A percentile compares a stretch with the other conserved stretches of the same genome.
Conservation (phyloP, 305 asterid genomes). For the Lippia alba region DNA sequence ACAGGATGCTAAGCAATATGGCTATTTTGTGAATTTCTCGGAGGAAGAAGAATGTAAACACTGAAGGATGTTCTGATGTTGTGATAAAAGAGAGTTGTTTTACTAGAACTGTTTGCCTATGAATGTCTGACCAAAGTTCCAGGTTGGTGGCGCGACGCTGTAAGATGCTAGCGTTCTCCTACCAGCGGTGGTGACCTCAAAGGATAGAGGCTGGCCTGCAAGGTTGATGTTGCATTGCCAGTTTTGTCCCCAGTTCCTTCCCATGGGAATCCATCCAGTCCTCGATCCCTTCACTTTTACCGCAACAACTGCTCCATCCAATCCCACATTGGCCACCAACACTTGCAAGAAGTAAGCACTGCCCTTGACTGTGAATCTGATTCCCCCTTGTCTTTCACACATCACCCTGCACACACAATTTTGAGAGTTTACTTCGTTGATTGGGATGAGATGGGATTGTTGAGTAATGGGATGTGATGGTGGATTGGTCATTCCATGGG, state of each 20-base stretch:
- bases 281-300: constrained; percentile 69
- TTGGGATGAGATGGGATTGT: too few species aligned
- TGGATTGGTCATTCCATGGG: too few species aligned
- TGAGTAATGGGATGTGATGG: too few species aligned
- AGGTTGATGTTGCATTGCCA: constrained; percentile 66
- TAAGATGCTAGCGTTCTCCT: constrained; percentile 55
- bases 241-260: constrained; percentile 73
- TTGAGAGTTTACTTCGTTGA: too few species aligned
- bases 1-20: constrained; percentile 57
- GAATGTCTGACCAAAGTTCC: constrained; percentile 67
- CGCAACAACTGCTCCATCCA: constrained; percentile 60
- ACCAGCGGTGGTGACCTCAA: constrained; percentile 58
- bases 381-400: constrained; percentile 67
- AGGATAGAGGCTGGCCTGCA: constrained; percentile 63
- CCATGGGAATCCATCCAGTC: constrained; percentile 75
- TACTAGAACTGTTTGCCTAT: constrained; percentile 62
- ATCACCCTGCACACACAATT: constrained; percentile 48
- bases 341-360: constrained; percentile 64
- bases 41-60: constrained; percentile 45
- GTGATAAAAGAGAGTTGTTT: too few species aligned
- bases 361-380: constrained; percentile 55
- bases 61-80: not conserved
- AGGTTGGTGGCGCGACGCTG: constrained; percentile 56
- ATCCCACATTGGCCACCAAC: constrained; percentile 61
- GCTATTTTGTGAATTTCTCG: constrained; percentile 43